phyloP scores from a whole-genome alignment of 148 eudicot species.

The Rhododendron vialii region DNA sequence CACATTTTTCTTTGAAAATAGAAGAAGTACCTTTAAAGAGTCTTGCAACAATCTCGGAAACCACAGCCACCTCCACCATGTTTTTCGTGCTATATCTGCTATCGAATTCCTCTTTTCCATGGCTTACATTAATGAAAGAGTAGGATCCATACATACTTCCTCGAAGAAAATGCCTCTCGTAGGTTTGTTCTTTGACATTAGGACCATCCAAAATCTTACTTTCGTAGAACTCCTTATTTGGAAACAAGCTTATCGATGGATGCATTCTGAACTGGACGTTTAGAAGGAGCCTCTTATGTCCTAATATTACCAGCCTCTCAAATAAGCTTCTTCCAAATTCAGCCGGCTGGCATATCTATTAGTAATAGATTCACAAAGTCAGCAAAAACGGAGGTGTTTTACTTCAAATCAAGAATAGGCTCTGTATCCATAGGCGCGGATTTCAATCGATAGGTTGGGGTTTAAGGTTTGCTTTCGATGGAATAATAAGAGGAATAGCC shows the following conservation, averaged over 20 bases:
- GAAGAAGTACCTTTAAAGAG: constrained; percentile 33
- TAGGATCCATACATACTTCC: constrained; percentile 27
- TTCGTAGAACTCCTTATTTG: constrained; percentile 26
- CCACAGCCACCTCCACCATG: constrained; percentile 44
- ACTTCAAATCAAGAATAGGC: neutral
- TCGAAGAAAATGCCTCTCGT: constrained; percentile 14
- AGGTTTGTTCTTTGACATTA: constrained; percentile 4
- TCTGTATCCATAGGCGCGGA: too few species aligned
- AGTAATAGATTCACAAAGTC: neutral
- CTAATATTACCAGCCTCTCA: neutral
- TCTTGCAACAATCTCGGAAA: constrained; percentile 32
- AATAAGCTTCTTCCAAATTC: neutral
- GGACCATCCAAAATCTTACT: constrained; percentile 23
- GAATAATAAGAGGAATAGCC: too few species aligned
- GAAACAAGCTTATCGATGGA: constrained; percentile 13
- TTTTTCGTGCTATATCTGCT: constrained; percentile 31
- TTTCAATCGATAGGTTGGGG: too few species aligned
- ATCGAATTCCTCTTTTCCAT: constrained; percentile 38
- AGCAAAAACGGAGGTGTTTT: neutral
- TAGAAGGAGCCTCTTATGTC: neutral
- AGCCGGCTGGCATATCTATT: neutral
- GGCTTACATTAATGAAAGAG: constrained; percentile 30
- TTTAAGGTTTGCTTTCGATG: too few species aligned
- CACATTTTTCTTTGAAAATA: neutral
- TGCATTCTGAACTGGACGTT: neutral